Evolutionary conservation across 257 asterid species (phyloP).

Genomic region (Primulina eburnea): DNA sequence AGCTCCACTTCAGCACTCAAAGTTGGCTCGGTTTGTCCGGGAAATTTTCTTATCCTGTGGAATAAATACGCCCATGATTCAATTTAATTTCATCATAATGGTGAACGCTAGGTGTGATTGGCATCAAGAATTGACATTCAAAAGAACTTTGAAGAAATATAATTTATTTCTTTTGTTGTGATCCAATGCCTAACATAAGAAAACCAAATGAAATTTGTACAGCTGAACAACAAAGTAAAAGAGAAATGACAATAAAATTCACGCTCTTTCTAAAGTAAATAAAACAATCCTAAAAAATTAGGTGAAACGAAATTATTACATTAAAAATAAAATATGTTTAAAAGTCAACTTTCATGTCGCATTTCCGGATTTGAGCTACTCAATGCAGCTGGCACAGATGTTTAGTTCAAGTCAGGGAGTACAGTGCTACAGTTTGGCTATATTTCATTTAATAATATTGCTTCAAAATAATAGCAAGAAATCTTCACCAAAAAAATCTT

Average conservation of each 20-base stretch:
- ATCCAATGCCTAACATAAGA: not conserved
- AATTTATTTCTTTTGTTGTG: not conserved
- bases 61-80: slow-evolving; percentile 18
- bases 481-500: no score
- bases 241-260: not conserved
- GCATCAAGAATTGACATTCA: not conserved
- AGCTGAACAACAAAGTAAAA: not conserved
- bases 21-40: slow-evolving; percentile 99
- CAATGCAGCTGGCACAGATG: not conserved
- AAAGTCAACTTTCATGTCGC: not conserved
- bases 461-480: not conserved
- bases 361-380: slow-evolving; percentile 14
- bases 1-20: slow-evolving; percentile 97
- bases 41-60: slow-evolving; percentile 93
- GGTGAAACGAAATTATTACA: not conserved
- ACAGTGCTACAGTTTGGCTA: not conserved
- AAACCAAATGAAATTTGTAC: not conserved
- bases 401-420: not conserved
- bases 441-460: not conserved
- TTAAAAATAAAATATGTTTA: not conserved
- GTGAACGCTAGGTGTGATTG: not conserved
- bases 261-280: not conserved
- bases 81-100: not conserved
- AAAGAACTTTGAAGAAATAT: slow-evolving; percentile 6
- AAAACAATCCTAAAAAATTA: not conserved